A percentile compares a stretch with the other conserved stretches of the same genome.
Evolutionary conservation across 129 eudicot genomes (phyloP).

Genomic region (Pittosporum tobira): DNA sequence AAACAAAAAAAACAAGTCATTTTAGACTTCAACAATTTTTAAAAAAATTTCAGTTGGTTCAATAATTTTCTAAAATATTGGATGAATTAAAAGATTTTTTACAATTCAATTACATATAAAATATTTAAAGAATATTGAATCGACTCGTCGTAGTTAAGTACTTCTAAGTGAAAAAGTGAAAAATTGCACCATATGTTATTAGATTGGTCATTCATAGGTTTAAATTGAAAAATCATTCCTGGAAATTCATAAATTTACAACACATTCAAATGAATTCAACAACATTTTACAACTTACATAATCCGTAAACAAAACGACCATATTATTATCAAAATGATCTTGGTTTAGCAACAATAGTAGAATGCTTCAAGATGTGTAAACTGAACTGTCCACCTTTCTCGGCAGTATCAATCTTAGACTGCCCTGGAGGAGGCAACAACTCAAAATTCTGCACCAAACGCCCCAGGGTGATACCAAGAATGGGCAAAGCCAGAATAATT

Average conservation of each 20-base stretch:
- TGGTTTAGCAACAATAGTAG: slow-evolving; percentile 71
- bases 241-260: slow-evolving; percentile 6
- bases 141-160: no score
- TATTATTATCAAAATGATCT: slow-evolving; percentile 31
- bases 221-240: no score
- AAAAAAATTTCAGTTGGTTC: no score
- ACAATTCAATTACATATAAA: no score
- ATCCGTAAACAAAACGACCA: background rate
- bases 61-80: no score
- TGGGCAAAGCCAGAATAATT: slow-evolving; percentile 81
- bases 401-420: slow-evolving; percentile 53
- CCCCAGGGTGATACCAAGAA: slow-evolving; percentile 74
- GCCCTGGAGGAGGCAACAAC: slow-evolving; percentile 88
- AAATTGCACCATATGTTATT: no score
- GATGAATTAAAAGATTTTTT: no score
- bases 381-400: slow-evolving; percentile 95
- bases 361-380: slow-evolving; percentile 63
- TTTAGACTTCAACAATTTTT: no score
- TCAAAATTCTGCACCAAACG: slow-evolving; percentile 91
- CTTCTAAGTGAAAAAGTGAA: no score
- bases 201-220: no score
- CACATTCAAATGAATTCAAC: background rate
- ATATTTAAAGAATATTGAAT: no score
- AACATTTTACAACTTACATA: background rate
- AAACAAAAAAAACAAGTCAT: no score